Evolutionary conservation across 1,284 basidiomycete genomes (phyloP), one percentile per base, ranked within the genome.

Genomic region (Tilletiopsis washingtonensis): DNA sequence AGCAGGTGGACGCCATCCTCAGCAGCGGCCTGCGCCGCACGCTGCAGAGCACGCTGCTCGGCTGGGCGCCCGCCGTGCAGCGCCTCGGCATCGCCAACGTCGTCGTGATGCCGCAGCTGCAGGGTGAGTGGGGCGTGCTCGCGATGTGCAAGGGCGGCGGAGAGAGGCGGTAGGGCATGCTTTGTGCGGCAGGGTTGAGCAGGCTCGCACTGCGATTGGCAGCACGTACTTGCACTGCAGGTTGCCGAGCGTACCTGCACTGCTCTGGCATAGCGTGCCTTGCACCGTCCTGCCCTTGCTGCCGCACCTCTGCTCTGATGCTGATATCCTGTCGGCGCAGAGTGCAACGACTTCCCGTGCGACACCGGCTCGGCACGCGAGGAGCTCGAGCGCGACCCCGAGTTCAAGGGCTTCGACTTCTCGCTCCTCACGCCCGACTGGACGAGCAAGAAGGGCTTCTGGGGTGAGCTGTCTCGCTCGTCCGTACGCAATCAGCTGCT

Each of bases 401-500:
- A 71, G 49, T 64, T 71, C 26, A 48, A 53, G 6, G 58, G 57
- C 39, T 67, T 70, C 40, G 61, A 73, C 54, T 47, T 73, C 23
- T 56, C 56, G n/a, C 46, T 44, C n/a, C 62, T 73, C 32, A 65
- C 66, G 6, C 61, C 63, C 1, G 71, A 71, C 47, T 73, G 71
- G 71, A 71, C 55, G 12, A 59, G 58, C 62, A 73, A 73, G 55
- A 40, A 58, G 39, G 71, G 68, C 40, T 63, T 69, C 45, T 73
- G 64, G 42, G 70, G 29, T 21, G 17, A 20, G n/a, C 21, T 5
- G 9, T 26, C 14, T 4, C n/a, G 20, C 23, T n/a, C n/a, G n/a
- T n/a, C n/a, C n/a, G n/a, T n/a, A n/a, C n/a, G n/a, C n/a, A n/a
- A 7, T 39, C 43, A n/a, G n/a, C n/a, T n/a, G n/a, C n/a, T n/a